Evolutionary conservation across 2,329 filamentous ascomycete genomes (phyloP).

Genomic region (Diaporthe batatas): DNA sequence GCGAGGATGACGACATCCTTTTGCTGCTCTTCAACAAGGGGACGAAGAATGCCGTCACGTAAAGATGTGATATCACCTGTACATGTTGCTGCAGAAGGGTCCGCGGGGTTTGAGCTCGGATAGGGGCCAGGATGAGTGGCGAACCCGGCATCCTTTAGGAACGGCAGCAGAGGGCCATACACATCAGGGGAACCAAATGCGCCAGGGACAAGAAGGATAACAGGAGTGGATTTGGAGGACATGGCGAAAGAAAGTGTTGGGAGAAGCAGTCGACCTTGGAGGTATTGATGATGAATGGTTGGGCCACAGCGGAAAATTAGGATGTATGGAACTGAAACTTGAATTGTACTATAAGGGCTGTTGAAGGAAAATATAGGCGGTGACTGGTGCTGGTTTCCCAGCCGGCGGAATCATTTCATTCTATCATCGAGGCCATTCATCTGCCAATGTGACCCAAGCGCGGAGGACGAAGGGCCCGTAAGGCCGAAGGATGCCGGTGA

Average conservation of each 20-base stretch:
- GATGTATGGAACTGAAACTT: background rate
- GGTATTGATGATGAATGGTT: background rate
- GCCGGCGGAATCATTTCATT: no score
- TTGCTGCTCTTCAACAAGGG: slow-evolving; percentile 43
- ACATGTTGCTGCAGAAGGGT: slow-evolving; percentile 38
- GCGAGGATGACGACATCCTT: slow-evolving; percentile 46
- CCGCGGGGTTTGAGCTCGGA: slow-evolving; percentile 44
- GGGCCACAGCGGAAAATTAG: background rate
- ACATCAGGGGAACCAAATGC: slow-evolving; percentile 27
- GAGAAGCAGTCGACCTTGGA: background rate
- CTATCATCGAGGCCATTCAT: no score
- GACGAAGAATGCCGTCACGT: background rate
- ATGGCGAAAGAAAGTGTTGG: background rate
- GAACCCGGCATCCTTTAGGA: slow-evolving; percentile 42
- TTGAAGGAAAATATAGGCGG: background rate
- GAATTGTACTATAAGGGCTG: background rate
- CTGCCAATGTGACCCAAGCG: no score
- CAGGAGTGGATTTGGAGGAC: background rate
- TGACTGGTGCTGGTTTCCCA: no score
- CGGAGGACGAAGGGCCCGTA: no score
- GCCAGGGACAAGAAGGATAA: slow-evolving; percentile 24
- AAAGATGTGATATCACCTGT: slow-evolving; percentile 6
- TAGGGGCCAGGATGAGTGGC: slow-evolving; percentile 45
- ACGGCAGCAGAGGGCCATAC: slow-evolving; percentile 34
- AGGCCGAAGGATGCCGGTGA: no score